Base-by-base conservation (phyloP, 495 filamentous ascomycete species). In the Talaromyces wortmannii region DNA sequence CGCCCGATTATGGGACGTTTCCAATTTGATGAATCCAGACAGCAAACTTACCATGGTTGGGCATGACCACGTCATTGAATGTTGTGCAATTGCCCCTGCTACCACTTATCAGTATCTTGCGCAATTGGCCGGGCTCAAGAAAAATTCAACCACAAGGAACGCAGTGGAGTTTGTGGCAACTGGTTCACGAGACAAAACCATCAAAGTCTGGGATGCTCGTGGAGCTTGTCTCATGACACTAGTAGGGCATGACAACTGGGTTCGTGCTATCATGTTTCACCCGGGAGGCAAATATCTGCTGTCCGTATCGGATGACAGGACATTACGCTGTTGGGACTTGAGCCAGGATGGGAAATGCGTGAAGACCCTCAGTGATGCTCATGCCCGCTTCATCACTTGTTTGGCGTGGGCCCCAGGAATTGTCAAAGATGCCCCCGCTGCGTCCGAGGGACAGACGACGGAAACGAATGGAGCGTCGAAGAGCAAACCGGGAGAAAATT, bases 241-340 rank as follows among this genome's bases (percentile, higher is more conserved):
- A 7, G 69, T 86, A 2, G 94, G 94, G 3, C 94, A 98, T 63
- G 94, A 98, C 67, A 98, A 97, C 65, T 98, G 94, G 94, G 87
- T 98, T 1, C 83, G 91, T 8, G 88, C 78, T 2, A 63, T 97
- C 11, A 84, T 90, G 15, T 98, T 95, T 67, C 94, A 98, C 60
- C 94, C 94, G 0, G 91, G 90, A 3, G 94, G 94, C 0, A 96
- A 95, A 68, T 98, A 94, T 59, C 78, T 98, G 2, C 70, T 98
- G 15, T 90, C 85, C 32, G 88, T 87, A 4, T 75, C 86, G 23
- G 94, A 98, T 62, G 94, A 98, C 67, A 95, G 95, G 69, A 92
- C 90, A 11, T 74, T 98, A 33, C 78, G 92, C 45, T 97, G 92
- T 73, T 98, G 94, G 94, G 94, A 98, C 72, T 75, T 98, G 7